These are phyloP conservation scores for Nothophytophthora sp. DNA, from an alignment of 352 stramenopile genomes.

Conservation along the genomic window DNA sequence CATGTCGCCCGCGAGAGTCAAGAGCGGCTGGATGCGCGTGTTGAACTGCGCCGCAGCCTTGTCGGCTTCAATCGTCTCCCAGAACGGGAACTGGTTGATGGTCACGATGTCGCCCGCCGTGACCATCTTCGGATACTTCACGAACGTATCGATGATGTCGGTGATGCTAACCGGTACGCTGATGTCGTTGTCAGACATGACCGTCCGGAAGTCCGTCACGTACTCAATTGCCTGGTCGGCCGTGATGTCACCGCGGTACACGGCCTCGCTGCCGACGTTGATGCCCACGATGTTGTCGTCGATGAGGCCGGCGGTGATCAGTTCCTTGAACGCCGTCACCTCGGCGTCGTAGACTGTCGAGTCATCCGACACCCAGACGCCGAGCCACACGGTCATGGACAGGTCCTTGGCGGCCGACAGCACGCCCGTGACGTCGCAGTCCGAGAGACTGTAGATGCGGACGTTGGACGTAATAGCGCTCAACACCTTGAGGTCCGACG, in stretches of 20 bases:
- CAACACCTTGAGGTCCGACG: constrained; percentile 68
- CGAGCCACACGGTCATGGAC: constrained; percentile 76
- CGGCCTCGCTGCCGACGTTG: constrained; percentile 81
- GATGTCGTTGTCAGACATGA: constrained; percentile 60
- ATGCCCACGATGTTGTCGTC: constrained; percentile 84
- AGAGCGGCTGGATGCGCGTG: constrained; percentile 64
- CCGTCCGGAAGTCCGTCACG: constrained; percentile 73
- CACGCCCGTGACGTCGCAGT: constrained; percentile 76
- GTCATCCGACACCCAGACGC: constrained; percentile 81
- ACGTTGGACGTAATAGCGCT: constrained; percentile 69
- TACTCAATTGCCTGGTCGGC: constrained; percentile 69
- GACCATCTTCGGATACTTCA: constrained; percentile 78
- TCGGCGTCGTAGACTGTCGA: constrained; percentile 65
- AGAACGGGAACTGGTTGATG: constrained; percentile 88
- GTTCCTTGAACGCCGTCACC: constrained; percentile 58
- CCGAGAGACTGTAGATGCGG: constrained; percentile 78
- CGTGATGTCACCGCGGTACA: constrained; percentile 81
- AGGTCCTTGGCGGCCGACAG: constrained; percentile 68
- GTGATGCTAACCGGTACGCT: constrained; percentile 71
- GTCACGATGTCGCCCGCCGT: constrained; percentile 77
- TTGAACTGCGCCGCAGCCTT: constrained; percentile 75
- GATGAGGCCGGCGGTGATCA: constrained; percentile 60
- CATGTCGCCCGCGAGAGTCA: constrained; percentile 65
- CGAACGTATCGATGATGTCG: constrained; percentile 81
- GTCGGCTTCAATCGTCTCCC: constrained; percentile 61